Base-by-base conservation (phyloP, 129 eudicot species). In the Silybum marianum region DNA sequence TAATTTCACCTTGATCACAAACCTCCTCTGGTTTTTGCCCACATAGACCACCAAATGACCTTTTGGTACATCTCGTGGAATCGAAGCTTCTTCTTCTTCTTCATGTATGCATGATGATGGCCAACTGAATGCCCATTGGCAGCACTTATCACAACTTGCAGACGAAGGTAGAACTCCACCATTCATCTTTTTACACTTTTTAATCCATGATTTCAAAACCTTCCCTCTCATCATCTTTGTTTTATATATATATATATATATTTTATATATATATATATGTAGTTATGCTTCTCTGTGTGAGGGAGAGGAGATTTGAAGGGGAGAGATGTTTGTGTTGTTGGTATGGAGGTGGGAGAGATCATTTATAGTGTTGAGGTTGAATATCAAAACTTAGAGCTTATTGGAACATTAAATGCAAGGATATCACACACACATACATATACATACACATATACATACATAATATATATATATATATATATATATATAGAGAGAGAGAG, bases 31-130 rank as follows among this genome's bases (percentile, higher is more conserved):
- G 77, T 84, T 71, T 48, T 86, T 71, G 6, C 92, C 92, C 4
- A 88, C 92, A 22, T 88, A 88, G 24, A 88, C 92, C 82, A 84
- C 92, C 84, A 86, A 46, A 76, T 88, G 92, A 6, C 92, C 92
- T 19, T 88, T 88, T 5, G 92, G 92, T 36, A 88, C 92, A 42
- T 88, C 92, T 58, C 79, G 58, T 63, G 89, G 88, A n/a, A 88
- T 83, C 9, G 76, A 80, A 71, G 80, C 79, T 82, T 79, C 87
- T 21, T 88, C 83, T 21, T 88, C 83, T 26, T 88, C 87, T 78
- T 79, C 85, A 24, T 86, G 78, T 80, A 71, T 79, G 83, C 69
- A 83, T 65, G 54, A 72, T 21, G 85, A 82, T 23, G 88, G 82
- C 86, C 91, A 79, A 40, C 74, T 83, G 75, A 85, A 73, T 71